phyloP scores from a whole-genome alignment of 139 green algal species.

The Raphidocelis subcapitata region DNA sequence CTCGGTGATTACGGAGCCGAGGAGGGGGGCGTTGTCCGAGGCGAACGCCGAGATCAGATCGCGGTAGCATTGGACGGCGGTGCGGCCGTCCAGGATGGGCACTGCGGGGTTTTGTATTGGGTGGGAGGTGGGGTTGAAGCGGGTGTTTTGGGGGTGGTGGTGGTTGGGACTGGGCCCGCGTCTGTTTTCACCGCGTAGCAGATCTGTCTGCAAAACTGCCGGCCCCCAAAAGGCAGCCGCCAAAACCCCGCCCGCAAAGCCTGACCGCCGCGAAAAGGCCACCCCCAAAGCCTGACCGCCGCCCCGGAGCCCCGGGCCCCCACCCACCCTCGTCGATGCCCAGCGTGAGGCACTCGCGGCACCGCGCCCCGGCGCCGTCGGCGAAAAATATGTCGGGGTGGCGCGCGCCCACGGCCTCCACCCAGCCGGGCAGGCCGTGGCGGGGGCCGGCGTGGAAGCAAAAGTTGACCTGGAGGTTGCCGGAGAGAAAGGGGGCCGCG shows the following conservation, averaged over 20 bases:
- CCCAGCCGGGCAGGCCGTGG: slow-evolving; percentile 45
- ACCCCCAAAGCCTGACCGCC: no score
- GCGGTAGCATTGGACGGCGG: slow-evolving; percentile 79
- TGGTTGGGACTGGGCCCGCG: no score
- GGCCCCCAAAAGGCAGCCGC: no score
- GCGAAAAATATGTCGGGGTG: slow-evolving; percentile 60
- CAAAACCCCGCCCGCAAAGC: no score
- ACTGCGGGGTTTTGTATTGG: slow-evolving; percentile 22
- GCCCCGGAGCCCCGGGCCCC: no score
- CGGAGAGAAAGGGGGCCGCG: no score
- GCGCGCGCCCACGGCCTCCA: slow-evolving; percentile 31
- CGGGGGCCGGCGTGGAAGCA: slow-evolving; percentile 43
- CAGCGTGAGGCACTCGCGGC: slow-evolving; percentile 43
- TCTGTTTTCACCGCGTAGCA: no score
- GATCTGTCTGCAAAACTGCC: no score
- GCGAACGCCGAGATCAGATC: slow-evolving; percentile 87
- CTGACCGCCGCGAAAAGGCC: no score
- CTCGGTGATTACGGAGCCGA: slow-evolving; percentile 48
- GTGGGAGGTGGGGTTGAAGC: no score
- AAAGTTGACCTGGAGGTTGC: slow-evolving; percentile 42
- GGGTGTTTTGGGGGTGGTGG: no score
- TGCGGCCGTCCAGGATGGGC: slow-evolving; percentile 77
- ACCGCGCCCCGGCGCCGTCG: slow-evolving; percentile 35
- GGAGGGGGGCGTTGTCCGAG: slow-evolving; percentile 55
- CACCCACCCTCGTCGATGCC: slow-evolving; percentile 49